Conservation (phyloP, 257 asterid genomes). For the Echites panduratus region DNA sequence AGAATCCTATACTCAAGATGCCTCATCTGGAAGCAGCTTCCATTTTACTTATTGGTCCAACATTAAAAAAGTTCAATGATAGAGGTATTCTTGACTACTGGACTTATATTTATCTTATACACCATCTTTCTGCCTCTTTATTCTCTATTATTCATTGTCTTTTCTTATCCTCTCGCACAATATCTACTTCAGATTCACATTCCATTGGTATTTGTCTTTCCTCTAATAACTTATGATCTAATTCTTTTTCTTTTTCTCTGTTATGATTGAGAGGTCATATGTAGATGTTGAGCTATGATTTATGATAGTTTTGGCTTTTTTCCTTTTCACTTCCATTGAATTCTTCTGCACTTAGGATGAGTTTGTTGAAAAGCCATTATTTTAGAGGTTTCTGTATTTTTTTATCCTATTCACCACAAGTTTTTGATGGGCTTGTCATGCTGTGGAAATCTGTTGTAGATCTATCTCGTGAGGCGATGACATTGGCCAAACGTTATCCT, state of each 20-base stretch:
- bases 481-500: conserved; percentile 87
- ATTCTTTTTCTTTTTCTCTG: background rate
- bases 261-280: background rate
- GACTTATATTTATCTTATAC: conserved; percentile 8
- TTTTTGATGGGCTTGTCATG: background rate
- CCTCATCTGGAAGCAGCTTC: conserved; percentile 91
- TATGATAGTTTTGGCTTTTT: no score
- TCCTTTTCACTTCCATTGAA: background rate
- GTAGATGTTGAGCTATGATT: background rate
- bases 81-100: conserved; percentile 48
- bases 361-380: conserved; percentile 1
- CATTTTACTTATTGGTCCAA: conserved; percentile 90
- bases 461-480: conserved; percentile 76
- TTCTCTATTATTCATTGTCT: background rate
- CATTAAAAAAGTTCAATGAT: conserved; percentile 91
- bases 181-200: background rate
- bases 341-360: background rate
- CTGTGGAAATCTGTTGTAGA: conserved; percentile 43
- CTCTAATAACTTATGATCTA: conserved; percentile 2
- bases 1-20: conserved; percentile 95
- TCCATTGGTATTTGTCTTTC: conserved; percentile 7
- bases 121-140: conserved; percentile 8
- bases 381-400: background rate
- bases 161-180: background rate
- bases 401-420: background rate